phyloP scores from a whole-genome alignment of 108 stramenopile genomes.

The Nitzschia sp. region DNA sequence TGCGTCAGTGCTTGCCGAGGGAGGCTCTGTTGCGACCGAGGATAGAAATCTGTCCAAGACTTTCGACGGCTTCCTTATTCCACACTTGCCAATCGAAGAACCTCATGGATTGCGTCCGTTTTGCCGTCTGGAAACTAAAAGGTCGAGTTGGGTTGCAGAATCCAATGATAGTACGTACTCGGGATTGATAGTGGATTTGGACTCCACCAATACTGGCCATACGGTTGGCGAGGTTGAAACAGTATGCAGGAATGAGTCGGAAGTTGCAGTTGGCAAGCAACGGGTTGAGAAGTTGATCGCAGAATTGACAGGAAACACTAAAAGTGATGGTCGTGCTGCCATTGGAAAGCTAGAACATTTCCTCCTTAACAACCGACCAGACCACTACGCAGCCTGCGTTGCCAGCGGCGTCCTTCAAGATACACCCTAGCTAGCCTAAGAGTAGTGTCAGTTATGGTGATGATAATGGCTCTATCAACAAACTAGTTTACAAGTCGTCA shows the following conservation, averaged over 20 bases:
- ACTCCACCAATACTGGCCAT: constrained; percentile 48
- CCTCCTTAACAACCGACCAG: constrained; percentile 35
- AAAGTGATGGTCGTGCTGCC: constrained; percentile 6
- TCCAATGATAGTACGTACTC: constrained; percentile 3
- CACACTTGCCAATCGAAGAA: neutral
- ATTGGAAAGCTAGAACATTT: constrained; percentile 59
- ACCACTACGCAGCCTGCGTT: constrained; percentile 37
- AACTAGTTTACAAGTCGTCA: constrained; percentile 62
- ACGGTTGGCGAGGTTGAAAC: constrained; percentile 60
- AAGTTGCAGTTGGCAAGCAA: constrained; percentile 9
- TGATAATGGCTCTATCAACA: neutral
- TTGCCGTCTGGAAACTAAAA: constrained; percentile 43
- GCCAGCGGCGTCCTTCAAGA: constrained; percentile 26
- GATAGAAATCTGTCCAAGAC: neutral
- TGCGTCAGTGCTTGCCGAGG: neutral
- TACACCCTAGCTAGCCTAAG: too few relatives aligned
- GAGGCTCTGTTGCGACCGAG: neutral
- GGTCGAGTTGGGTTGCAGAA: constrained; percentile 41
- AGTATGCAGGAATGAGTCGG: constrained; percentile 21
- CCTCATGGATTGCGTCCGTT: constrained; percentile 27
- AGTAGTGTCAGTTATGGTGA: too few relatives aligned
- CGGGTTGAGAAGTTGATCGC: constrained; percentile 21
- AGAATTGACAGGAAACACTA: constrained; percentile 3
- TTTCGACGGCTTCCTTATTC: constrained; percentile 9
- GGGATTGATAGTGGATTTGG: constrained; percentile 46